phyloP scores from a whole-genome alignment of 257 asterid genomes.

The Nicotiana undulata region DNA sequence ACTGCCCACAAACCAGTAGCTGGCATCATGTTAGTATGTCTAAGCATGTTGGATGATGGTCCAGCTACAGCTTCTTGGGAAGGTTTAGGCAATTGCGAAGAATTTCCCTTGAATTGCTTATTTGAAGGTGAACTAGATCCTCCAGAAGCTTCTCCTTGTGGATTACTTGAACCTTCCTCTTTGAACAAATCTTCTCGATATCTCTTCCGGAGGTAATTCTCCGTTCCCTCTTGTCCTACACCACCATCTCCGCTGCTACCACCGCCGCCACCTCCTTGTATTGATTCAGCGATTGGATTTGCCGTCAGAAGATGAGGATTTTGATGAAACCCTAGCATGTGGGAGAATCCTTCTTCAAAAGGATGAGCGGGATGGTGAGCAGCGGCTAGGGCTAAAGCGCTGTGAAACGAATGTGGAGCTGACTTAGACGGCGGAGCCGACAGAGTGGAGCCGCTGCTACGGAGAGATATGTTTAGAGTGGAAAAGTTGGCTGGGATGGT shows the following conservation, averaged over 20 bases:
- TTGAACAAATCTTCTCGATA: conserved; percentile 62
- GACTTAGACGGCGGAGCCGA: conserved; percentile 64
- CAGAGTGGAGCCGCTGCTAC: conserved; percentile 60
- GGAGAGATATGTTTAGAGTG: conserved; percentile 49
- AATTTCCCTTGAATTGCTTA: conserved; percentile 38
- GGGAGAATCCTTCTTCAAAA: conserved; percentile 50
- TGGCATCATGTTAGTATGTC: conserved; percentile 37
- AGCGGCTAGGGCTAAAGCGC: conserved; percentile 45
- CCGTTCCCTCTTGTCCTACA: conserved; percentile 30
- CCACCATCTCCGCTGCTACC: conserved; percentile 27
- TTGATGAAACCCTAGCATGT: conserved; percentile 68
- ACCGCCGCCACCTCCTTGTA: conserved; percentile 31
- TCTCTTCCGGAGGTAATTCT: conserved; percentile 56
- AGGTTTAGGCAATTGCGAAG: conserved; percentile 19
- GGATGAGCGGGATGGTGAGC: conserved; percentile 24
- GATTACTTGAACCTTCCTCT: conserved; percentile 34
- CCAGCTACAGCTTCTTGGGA: conserved; percentile 22
- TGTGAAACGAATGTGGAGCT: conserved; percentile 54
- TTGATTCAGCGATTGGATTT: conserved; percentile 30
- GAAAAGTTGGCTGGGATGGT: conserved; percentile 71
- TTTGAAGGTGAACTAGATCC: conserved; percentile 46
- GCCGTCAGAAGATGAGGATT: conserved; percentile 30
- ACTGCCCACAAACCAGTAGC: conserved; percentile 59
- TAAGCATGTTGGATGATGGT: conserved; percentile 27
- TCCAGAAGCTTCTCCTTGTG: conserved; percentile 28